Evolutionary conservation across 2,329 filamentous ascomycete species (phyloP), one percentile per base, ranked within the genome.

Genomic region (Fusarium sp.): DNA sequence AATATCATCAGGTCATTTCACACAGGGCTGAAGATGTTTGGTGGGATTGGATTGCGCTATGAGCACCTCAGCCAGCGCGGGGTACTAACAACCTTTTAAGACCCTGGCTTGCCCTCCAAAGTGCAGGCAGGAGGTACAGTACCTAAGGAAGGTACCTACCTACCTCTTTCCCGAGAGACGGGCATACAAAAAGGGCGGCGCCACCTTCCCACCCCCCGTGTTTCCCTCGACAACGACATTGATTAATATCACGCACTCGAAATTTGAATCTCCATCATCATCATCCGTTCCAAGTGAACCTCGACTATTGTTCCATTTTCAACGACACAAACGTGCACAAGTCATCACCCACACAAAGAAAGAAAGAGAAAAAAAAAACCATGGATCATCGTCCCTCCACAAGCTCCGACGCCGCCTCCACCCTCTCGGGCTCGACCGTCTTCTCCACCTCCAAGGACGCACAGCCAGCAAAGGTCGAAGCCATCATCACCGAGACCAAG

Each of bases 391-490:
- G 75, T 65, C 64, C 71, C 29, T 77, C 73, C 58, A 76, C 72
- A 59, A 76, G 74, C 72, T 79, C 78, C 69, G 77, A 80, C 71
- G 71, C 79, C n/a, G 75, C 78, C 56, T 79, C 80, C 33, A 73
- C 77, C 53, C 71, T 77, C 74, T 81, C 81, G 35, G 80, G 75
- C 61, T 78, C 79, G 51, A 79, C 79, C 62, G 67, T 70, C 69
- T 75, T 74, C 73, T 79, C 76, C 62, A 75, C 75, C 75, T 61
- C 69, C 71, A 80, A 82, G 71, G 74, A 79, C 57, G 67, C 69
- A 20, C 46, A 70, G 49, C 66, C 63, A 60, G 60, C 65, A 64
- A 67, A 71, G 61, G 46, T 49, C 65, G 53, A 38, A n/a, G 20
- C 53, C 27, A 29, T 35, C 12, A 33, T 35, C 12, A 33, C 29